These are phyloP conservation scores for Cyberlindnera euphorbiiphila DNA, from an alignment of 805 yeast genomes.

Conservation along the genomic window DNA sequence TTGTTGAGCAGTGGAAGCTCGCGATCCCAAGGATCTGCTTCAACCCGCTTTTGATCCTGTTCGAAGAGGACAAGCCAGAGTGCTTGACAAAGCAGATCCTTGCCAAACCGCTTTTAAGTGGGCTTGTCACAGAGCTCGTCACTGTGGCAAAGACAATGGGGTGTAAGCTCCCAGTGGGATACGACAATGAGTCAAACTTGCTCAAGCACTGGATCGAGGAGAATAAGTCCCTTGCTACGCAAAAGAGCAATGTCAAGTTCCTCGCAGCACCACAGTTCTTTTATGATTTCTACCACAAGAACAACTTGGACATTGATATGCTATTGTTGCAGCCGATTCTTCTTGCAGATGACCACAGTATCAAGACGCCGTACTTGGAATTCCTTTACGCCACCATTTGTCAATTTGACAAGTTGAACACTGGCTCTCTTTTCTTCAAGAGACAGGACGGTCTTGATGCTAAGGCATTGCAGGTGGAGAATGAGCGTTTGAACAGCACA, in stretches of 20 bases:
- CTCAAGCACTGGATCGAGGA: conserved; percentile 44
- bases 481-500: conserved; percentile 6
- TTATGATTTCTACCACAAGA: conserved; percentile 57
- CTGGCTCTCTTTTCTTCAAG: conserved; percentile 24
- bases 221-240: conserved; percentile 7
- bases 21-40: conserved; percentile 77
- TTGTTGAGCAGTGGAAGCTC: conserved; percentile 79
- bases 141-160: conserved; percentile 76
- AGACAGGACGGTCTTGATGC: conserved; percentile 19
- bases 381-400: conserved; percentile 76
- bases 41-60: conserved; percentile 68
- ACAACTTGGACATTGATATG: conserved; percentile 67
- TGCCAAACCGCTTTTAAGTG: conserved; percentile 82
- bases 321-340: conserved; percentile 81
- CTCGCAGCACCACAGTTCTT: conserved; percentile 55
- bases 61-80: conserved; percentile 66
- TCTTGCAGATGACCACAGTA: conserved; percentile 82
- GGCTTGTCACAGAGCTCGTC: conserved; percentile 70
- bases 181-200: conserved; percentile 60
- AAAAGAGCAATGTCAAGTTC: conserved; percentile 20
- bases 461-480: conserved; percentile 5
- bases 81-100: conserved; percentile 61
- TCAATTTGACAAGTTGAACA: conserved; percentile 43
- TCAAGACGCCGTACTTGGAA: conserved; percentile 88
- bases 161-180: conserved; percentile 64